Base-by-base conservation (phyloP, 768 basidiomycete genomes). In the Kwoniella sp. region DNA sequence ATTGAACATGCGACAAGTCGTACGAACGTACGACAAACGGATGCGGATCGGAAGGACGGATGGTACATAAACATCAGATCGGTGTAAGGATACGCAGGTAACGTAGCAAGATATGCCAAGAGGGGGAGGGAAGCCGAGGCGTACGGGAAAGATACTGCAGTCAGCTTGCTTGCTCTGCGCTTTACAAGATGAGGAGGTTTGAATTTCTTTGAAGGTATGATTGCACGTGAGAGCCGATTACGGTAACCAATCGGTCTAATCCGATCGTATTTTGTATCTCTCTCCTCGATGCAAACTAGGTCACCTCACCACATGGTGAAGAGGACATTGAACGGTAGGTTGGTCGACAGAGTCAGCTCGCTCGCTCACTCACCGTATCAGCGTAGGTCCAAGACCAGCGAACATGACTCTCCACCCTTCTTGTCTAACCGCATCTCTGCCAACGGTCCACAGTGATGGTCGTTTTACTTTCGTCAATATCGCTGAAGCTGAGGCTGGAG, bases 321-420 rank as follows among this genome's bases (percentile, higher is more conserved):
- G n/a, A n/a, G n/a, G n/a, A n/a, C n/a, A n/a, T n/a, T n/a, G n/a
- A n/a, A n/a, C n/a, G n/a, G n/a, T n/a, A n/a, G n/a, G n/a, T n/a
- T n/a, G n/a, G n/a, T n/a, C n/a, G n/a, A n/a, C n/a, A n/a, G n/a
- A n/a, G n/a, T n/a, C n/a, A n/a, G n/a, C n/a, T n/a, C n/a, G n/a
- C n/a, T n/a, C 3, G 26, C 21, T 12, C 5, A 81, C 85, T 64
- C 71, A 88, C 88, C 92, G 84, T 40, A 93, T 85, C 9, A 96
- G 76, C 0, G 92, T 93, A 12, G 92, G 91, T 1, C 86, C 82
- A 26, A 94, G 80, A 0, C 92, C 92, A 4, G 85, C 82, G 66
- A 87, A 89, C 72, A 93, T 92, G 1, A 90, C 90, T 15, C 81
- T 72, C 17, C 82, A 63, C 0, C 92, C 92, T 70, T 90, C 88